phyloP scores from a whole-genome alignment of 2,329 filamentous ascomycete genomes.

The Fusarium drepaniforme region DNA sequence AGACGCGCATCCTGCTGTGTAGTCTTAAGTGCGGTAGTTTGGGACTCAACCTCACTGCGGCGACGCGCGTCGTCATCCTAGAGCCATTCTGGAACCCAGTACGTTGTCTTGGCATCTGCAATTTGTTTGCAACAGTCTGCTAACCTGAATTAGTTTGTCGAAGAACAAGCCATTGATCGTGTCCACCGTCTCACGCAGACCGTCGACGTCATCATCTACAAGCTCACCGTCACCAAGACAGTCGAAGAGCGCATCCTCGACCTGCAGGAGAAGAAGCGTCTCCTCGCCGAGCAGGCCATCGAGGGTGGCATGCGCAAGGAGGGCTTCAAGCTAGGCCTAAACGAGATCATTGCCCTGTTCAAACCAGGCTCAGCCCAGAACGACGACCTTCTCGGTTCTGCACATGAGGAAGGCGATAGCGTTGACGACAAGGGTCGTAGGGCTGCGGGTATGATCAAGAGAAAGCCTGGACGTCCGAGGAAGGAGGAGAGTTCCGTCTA shows the following conservation, averaged over 20 bases:
- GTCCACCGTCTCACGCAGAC: conserved; percentile 99
- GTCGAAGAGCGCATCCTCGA: conserved; percentile 97
- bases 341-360: conserved; percentile 94
- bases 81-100: conserved; percentile 99
- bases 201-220: conserved; percentile 94
- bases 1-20: conserved; percentile 87
- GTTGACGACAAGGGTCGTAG: conserved; percentile 35
- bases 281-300: conserved; percentile 91
- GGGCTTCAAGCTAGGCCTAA: conserved; percentile 87
- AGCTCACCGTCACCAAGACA: conserved; percentile 85
- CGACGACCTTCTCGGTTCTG: conserved; percentile 30
- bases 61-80: conserved; percentile 91
- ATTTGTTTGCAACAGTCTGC: neutral
- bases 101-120: conserved; percentile 51
- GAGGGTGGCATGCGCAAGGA: conserved; percentile 81
- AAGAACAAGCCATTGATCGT: conserved; percentile 98
- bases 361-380: conserved; percentile 65
- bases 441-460: conserved; percentile 41
- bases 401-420: conserved; percentile 22
- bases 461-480: conserved; percentile 39
- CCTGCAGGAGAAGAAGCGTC: conserved; percentile 92
- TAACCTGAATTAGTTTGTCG: conserved; percentile 76
- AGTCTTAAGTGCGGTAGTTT: conserved; percentile 94
- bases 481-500: conserved; percentile 38
- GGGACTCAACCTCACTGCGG: conserved; percentile 93